Base-by-base conservation (phyloP, 352 stramenopile genomes). In the Phytophthora pisi region DNA sequence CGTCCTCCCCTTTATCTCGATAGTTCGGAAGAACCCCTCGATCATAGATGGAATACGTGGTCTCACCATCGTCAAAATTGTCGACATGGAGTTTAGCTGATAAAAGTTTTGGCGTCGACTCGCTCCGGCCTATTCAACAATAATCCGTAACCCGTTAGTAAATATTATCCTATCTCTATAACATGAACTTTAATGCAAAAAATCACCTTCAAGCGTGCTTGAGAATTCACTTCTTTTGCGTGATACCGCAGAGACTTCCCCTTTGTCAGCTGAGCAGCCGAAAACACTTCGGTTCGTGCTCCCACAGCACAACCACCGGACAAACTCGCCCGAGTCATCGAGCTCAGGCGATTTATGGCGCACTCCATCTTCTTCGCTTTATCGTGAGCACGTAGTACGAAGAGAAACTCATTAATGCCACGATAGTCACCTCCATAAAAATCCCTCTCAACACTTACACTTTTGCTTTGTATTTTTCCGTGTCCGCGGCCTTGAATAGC, bases 301-400 rank as follows among this genome's bases (percentile, higher is more conserved):
- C 10, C 81, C 83, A 23, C 83, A 91, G 57, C 83, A 90, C 7
- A 75, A 72, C 83, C 81, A 91, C 0, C 83, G 68, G 3, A 90
- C 70, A 61, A 91, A 91, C 16, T 80, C 78, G 1, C 83, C 81
- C 1, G 67, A 53, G 15, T 91, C 79, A 49, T 89, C 82, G 1
- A 91, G 57, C 51, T 89, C 81, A 0, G 81, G 81, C 24, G 71
- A 70, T 24, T 76, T 63, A n/a, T 91, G 83, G 0, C 81, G 72
- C n/a, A 60, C 75, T 54, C 64, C 79, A 23, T 89, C 78, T 16
- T 52, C 30, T 11, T 66, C 64, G 2, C 64, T 42, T 42, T 71
- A 30, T 52, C 8, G n/a, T 20, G 10, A 52, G 4, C 23, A 30
- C 7, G 40, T 13, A 52, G 3, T 11, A 31, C 3, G n/a, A 51